phyloP scores from a whole-genome alignment of 1,284 basidiomycete species.

The Cystobasidium slooffiae region DNA sequence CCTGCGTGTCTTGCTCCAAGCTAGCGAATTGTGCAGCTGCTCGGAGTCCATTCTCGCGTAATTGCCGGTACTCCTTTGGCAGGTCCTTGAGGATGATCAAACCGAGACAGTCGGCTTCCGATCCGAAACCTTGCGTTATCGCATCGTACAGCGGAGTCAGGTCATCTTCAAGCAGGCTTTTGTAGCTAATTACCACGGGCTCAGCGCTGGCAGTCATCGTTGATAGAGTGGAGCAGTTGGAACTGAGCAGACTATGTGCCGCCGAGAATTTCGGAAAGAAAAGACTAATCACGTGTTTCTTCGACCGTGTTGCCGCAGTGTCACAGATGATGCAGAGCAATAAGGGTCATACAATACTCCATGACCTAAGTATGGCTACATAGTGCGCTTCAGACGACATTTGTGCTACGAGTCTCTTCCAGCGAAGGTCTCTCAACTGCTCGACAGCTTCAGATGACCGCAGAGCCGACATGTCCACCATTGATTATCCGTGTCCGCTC shows the following conservation, averaged over 20 bases:
- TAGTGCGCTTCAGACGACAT: not conserved
- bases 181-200: conserved; percentile 40
- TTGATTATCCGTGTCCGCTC: conserved; percentile 26
- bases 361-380: not conserved
- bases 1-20: conserved; percentile 67
- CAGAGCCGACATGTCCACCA: conserved; percentile 39
- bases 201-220: conserved; percentile 1
- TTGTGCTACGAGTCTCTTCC: not conserved
- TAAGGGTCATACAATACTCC: too few species aligned
- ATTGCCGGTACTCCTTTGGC: conserved; percentile 66
- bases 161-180: conserved; percentile 25
- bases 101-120: conserved; percentile 47
- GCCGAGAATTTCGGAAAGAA: not conserved
- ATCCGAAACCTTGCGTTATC: conserved; percentile 49
- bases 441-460: conserved; percentile 30
- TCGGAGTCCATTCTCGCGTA: conserved; percentile 72
- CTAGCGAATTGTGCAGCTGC: conserved; percentile 74
- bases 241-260: not conserved
- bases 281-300: too few species aligned
- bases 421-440: not conserved
- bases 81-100: conserved; percentile 63
- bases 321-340: too few species aligned
- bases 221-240: not conserved
- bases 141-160: conserved; percentile 21
- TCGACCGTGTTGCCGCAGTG: too few species aligned